Conservation (phyloP, 83 land plant genomes). For the Isoetes engelmannii region DNA sequence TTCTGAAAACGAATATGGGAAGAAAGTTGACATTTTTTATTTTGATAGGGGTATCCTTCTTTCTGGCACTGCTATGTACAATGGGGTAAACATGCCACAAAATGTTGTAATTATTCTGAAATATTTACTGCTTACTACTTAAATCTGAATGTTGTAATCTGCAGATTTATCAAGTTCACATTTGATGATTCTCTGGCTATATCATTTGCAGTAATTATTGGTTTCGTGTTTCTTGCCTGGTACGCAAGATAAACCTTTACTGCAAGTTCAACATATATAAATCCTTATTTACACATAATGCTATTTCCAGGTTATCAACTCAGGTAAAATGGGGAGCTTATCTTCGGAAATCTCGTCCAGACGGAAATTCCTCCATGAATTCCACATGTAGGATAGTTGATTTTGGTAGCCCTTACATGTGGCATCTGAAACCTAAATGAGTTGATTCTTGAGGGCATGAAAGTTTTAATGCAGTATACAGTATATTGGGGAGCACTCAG, state of each 20-base stretch:
- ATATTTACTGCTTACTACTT: neutral
- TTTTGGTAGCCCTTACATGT: neutral
- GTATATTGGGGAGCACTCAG: too few species aligned
- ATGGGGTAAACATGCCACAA: neutral
- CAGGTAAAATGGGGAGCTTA: slow-evolving; percentile 4
- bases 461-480: too few species aligned
- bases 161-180: slow-evolving; percentile 11
- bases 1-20: neutral
- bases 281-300: neutral
- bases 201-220: neutral
- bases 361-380: neutral
- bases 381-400: neutral
- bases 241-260: neutral
- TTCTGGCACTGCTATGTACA: slow-evolving; percentile 8
- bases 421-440: slow-evolving; percentile 4
- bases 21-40: neutral
- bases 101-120: neutral
- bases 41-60: slow-evolving; percentile 6
- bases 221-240: slow-evolving; percentile 1
- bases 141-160: neutral
- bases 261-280: neutral
- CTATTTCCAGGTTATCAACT: neutral
- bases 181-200: neutral
- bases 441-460: too few species aligned
- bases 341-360: neutral